Conservation (phyloP, 257 asterid genomes). For the Misopates orontium region DNA sequence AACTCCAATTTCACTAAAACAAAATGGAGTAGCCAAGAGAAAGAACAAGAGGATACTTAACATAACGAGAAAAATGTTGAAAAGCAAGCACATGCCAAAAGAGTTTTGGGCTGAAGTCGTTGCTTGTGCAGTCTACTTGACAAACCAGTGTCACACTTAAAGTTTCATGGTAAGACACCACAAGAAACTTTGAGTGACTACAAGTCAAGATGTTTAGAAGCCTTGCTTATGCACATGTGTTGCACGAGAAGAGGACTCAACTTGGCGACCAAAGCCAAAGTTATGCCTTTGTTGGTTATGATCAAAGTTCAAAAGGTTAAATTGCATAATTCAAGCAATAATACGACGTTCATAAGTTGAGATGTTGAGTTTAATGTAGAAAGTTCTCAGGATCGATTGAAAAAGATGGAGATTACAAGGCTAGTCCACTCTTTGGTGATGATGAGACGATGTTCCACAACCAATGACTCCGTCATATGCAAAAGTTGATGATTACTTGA, state of each 20-base stretch:
- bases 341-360: no score
- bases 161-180: no score
- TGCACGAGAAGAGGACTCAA: background rate
- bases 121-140: background rate
- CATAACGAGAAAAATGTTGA: constrained; percentile 1
- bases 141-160: constrained; percentile 7
- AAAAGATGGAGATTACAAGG: no score
- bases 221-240: no score
- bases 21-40: no score
- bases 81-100: constrained; percentile 14
- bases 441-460: background rate
- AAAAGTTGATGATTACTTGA: background rate
- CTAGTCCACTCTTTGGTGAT: background rate
- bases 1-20: no score
- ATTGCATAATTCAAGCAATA: no score
- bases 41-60: background rate
- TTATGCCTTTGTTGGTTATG: no score
- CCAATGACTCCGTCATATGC: background rate
- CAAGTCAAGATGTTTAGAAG: no score
- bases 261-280: background rate
- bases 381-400: no score
- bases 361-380: no score
- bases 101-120: background rate
- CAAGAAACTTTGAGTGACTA: no score
- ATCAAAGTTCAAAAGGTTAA: background rate